Evolutionary conservation across 371 early-diverging fungal species (phyloP).

Genomic region (Blakeslea trispora): DNA sequence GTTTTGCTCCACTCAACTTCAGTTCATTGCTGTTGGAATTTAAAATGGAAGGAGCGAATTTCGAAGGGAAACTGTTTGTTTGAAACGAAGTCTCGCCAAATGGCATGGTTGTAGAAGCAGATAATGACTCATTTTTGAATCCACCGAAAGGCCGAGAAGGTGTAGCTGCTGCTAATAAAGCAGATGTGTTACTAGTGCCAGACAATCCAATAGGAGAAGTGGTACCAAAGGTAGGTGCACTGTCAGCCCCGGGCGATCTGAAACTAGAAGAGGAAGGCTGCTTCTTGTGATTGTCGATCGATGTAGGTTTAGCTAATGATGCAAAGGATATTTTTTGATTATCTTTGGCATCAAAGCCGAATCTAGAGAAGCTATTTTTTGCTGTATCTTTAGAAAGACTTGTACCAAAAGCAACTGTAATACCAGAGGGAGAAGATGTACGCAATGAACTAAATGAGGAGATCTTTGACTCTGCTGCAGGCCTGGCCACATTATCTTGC

Average conservation of each 20-base stretch:
- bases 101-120: background rate
- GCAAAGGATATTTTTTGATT: conserved; percentile 12
- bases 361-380: conserved; percentile 9
- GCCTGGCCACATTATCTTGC: conserved; percentile 4
- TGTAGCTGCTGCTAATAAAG: background rate
- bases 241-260: conserved; percentile 18
- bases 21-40: background rate
- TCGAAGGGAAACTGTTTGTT: background rate
- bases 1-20: background rate
- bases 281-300: background rate
- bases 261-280: background rate
- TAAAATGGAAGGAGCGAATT: conserved; percentile 4
- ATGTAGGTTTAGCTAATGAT: background rate
- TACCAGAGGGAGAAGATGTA: background rate
- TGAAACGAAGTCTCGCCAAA: conserved; percentile 8
- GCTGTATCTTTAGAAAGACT: background rate
- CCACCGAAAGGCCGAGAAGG: background rate
- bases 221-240: conserved; percentile 14
- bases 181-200: background rate
- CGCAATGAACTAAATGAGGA: background rate
- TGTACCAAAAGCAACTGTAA: background rate
- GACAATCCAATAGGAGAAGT: too few species aligned
- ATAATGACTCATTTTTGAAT: background rate
- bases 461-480: background rate
- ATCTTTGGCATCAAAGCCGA: conserved; percentile 13